Base-by-base conservation (phyloP, 768 basidiomycete genomes). In the Royoungia palumana region DNA sequence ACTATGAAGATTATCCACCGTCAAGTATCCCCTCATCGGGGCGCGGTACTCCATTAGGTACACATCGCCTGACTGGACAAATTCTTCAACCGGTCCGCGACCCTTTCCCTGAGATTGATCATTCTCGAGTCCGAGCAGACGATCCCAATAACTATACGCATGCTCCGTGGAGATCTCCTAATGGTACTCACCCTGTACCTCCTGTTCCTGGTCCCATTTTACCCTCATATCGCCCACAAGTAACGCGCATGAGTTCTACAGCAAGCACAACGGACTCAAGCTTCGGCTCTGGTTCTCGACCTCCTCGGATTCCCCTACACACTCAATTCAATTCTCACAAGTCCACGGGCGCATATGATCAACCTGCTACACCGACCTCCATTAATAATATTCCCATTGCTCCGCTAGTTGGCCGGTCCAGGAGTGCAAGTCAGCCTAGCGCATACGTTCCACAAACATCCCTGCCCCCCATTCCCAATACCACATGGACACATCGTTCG, bases 371-470 rank as follows among this genome's bases (percentile, higher is more conserved):
- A 42, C 71, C 75, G 12, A 70, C 73, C 17, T 70, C 71, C 39
- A 46, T 55, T 44, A 65, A 48, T 40, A 44, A 44, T 27, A 43
- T 16, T 16, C 44, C 52, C 19, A 37, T 54, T 34, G 55, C 62
- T 24, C 70, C 71, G 4, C 68, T 75, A 9, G 62, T 71, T 36
- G 79, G 56, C 55, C 81, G 89, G 45, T 85, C 83, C 22, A 77
- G 89, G 45, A 90, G 87, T 59, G 80, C 80, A n/a, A 91, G 88
- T 65, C 87, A 89, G 59, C 88, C 89, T 2, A 81, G 69, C 35
- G 81, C 82, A 22, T 89, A 89, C 57, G 67, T 81, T 13, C 81
- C 85, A 19, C 76, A 76, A 40, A 44, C 50, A 52, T 61, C 71
- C 14, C 72, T 70, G 10, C 77, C 77, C 12, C 89, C 88, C 11